phyloP scores from a whole-genome alignment of 2,329 filamentous ascomycete genomes.

The Calycina herbarum region DNA sequence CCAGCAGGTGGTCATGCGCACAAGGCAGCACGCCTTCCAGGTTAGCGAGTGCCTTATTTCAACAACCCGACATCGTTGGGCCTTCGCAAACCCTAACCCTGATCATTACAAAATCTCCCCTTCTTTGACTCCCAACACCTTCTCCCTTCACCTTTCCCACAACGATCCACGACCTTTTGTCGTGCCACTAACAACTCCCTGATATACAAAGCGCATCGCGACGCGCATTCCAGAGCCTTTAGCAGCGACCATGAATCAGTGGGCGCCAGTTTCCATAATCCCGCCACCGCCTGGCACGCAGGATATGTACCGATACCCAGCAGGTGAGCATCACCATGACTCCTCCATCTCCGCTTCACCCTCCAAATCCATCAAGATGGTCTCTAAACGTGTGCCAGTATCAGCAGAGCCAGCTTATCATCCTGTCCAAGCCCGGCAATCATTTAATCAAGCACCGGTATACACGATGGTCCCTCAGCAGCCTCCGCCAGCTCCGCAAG shows the following conservation, averaged over 20 bases:
- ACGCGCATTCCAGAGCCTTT: conserved; percentile 22
- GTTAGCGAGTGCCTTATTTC: not conserved
- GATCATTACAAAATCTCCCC: not conserved
- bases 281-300: conserved; percentile 45
- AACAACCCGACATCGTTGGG: not conserved
- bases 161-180: conserved; percentile 14
- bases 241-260: conserved; percentile 32
- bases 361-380: conserved; percentile 5
- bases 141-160: not conserved
- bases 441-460: conserved; percentile 37
- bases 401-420: conserved; percentile 46
- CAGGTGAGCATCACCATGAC: conserved; percentile 28
- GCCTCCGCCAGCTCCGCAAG: conserved; percentile 38
- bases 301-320: conserved; percentile 31
- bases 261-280: conserved; percentile 25
- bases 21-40: not conserved
- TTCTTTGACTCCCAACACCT: not conserved
- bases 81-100: not conserved
- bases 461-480: conserved; percentile 36
- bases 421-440: conserved; percentile 45
- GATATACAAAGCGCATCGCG: conserved; percentile 15
- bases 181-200: conserved; percentile 30
- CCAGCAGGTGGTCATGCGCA: not conserved
- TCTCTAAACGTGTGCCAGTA: conserved; percentile 36
- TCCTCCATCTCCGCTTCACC: not conserved